Base-by-base conservation (phyloP, 2,329 filamentous ascomycete genomes). In the Coleophoma cylindrospora region DNA sequence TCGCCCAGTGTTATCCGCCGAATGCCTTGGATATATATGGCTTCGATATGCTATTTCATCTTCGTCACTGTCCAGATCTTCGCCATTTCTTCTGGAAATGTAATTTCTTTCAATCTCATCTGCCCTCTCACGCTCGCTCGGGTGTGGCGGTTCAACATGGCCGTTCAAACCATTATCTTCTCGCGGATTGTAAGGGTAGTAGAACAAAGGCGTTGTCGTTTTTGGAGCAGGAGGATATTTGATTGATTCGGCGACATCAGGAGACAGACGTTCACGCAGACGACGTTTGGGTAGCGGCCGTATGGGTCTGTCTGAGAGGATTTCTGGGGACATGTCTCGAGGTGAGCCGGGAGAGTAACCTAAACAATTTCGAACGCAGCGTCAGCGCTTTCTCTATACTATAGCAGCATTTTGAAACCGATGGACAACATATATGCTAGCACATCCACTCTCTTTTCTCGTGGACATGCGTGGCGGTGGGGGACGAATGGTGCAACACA, bases 231-330 rank as follows among this genome's bases (percentile, higher is more conserved):
- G 83, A 9, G 92, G 91, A 61, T 90, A 96, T 59, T 85, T 78
- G 61, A 96, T 94, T 32, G 86, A 82, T 48, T 87, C 85, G 50
- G 88, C 90, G 61, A 88, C 84, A 67, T 95, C 89, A 53, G 89
- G 86, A 33, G 92, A 91, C 47, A 99, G 76, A 50, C 89, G 84
- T 66, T 94, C 91, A 61, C 91, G 89, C 49, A 99, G 79, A 57
- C 89, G 86, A 63, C 91, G 87, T 71, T 89, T 94, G 40, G 94
- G 94, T 53, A 99, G 74, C 50, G 94, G 94, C 65, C 91, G 86
- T 66, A 99, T 99, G 54, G 92, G 87, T 69, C 94, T 86, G 66
- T 95, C 89, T 58, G 90, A 94, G 56, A 84, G 78, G 52, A 87
- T 86, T 74, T 96, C 90, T 57, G 83, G 74, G 63, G 81, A 82